Percentiles rank a stretch among this genome's conserved stretches.
Conservation (phyloP, 2,329 filamentous ascomycete species). For the Colletotrichum destructivum region DNA sequence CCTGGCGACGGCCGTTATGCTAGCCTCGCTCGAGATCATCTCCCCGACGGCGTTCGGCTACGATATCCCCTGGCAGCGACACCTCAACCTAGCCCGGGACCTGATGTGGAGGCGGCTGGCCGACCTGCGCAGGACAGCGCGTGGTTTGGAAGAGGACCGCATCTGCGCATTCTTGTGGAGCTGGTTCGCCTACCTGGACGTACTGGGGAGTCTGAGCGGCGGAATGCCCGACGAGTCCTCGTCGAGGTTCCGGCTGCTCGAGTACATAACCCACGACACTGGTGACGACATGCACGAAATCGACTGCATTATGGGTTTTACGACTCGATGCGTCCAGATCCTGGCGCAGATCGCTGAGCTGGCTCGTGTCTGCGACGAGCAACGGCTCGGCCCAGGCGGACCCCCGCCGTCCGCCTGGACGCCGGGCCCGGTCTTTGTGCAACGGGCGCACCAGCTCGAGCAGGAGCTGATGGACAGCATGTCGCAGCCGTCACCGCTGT, state of each 20-base stretch:
- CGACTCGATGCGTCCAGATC: slow-evolving; percentile 78
- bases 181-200: slow-evolving; percentile 89
- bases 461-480: slow-evolving; percentile 73
- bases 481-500: slow-evolving; percentile 58
- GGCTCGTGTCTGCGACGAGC: slow-evolving; percentile 76
- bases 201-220: slow-evolving; percentile 80
- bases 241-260: slow-evolving; percentile 66
- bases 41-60: slow-evolving; percentile 86
- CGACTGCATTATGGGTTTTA: slow-evolving; percentile 87
- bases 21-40: slow-evolving; percentile 86
- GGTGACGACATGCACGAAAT: slow-evolving; percentile 75
- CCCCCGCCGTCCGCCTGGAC: slow-evolving; percentile 65
- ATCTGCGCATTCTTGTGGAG: slow-evolving; percentile 82
- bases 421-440: slow-evolving; percentile 68
- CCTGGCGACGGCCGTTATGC: slow-evolving; percentile 87
- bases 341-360: slow-evolving; percentile 81
- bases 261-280: slow-evolving; percentile 65
- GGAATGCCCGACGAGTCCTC: slow-evolving; percentile 65
- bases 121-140: slow-evolving; percentile 50
- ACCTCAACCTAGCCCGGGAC: slow-evolving; percentile 81
- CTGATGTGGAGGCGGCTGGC: slow-evolving; percentile 77
- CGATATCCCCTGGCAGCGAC: slow-evolving; percentile 85
- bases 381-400: slow-evolving; percentile 69
- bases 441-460: slow-evolving; percentile 72
- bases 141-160: slow-evolving; percentile 66